Base-by-base conservation (phyloP, 768 basidiomycete genomes). In the Termitomyces sp. region DNA sequence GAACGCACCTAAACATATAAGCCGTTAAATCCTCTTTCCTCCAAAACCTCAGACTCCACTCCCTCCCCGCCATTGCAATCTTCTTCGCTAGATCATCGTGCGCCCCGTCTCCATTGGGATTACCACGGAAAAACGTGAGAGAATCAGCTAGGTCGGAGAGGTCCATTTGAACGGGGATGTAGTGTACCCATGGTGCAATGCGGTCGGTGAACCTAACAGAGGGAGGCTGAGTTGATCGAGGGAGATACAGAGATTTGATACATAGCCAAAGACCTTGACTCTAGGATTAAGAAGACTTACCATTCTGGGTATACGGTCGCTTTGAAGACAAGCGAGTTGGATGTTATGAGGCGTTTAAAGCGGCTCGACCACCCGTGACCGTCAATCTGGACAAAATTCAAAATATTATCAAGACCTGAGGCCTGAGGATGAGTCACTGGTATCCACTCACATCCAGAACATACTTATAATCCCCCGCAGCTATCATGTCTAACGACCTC, bases 161-260 rank as follows among this genome's bases (percentile, higher is more conserved):
- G 18, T 62, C 90, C 87, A 0, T 75, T 66, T 86, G 83, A 9
- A 91, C 74, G 2, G 90, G 89, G 15, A 91, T 78, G 65, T 87
- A 91, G 70, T 91, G 89, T 4, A 89, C 81, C 87, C 87, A 90
- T 0, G 87, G 84, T 33, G 73, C 78, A 54, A 84, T 74, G 24
- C 83, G 76, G 57, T 84, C 82, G 5, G 67, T 75, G 58, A 78
- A 85, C 83, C 83, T 84, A 59, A 33, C 18, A 51, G 11, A n/a
- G 11, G 13, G 28, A 28, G 2, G 28, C 28, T 28, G 28, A 28
- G 28, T 28, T 28, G 28, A 28, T 4, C 4, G 28, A 28, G 28
- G 28, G 4, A 28, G 28, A 28, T 28, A 28, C 28, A 4, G 28
- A 28, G 9, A 18, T 28, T 48, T 24, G 5, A 46, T 32, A 13